Percentiles rank a stretch among this genome's conserved stretches.
phyloP scores from a whole-genome alignment of 768 basidiomycete species.

The Pleurotus pulmonarius region DNA sequence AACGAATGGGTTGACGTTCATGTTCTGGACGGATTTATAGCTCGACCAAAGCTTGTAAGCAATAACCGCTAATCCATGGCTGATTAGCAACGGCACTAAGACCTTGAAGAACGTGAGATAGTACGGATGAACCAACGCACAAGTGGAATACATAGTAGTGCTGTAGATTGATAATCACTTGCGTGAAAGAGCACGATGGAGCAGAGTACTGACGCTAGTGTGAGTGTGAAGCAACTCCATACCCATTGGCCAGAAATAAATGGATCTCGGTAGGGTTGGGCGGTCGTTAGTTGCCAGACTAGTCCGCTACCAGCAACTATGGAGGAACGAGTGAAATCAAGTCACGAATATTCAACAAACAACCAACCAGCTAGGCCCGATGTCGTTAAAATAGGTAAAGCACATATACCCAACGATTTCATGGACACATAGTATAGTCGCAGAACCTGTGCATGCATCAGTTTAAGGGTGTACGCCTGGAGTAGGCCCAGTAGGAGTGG shows the following conservation, averaged over 20 bases:
- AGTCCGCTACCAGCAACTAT: background rate
- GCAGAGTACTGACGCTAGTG: background rate
- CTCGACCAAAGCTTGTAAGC: constrained; percentile 2
- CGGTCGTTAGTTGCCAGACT: background rate
- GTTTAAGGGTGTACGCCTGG: background rate
- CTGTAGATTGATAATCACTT: background rate
- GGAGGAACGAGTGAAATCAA: background rate
- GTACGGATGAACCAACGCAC: no score
- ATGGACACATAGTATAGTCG: background rate
- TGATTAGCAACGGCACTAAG: background rate
- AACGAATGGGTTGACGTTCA: background rate
- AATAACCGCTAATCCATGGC: background rate
- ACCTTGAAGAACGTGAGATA: no score
- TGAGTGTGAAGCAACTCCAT: background rate
- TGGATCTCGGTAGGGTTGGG: background rate
- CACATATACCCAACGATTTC: background rate
- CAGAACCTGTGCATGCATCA: background rate
- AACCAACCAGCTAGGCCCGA: background rate
- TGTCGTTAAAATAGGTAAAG: background rate
- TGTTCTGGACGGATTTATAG: background rate
- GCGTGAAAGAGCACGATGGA: background rate
- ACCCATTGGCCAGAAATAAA: background rate
- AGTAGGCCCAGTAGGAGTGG: background rate
- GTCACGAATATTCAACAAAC: no score
- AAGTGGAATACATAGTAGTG: background rate